Base-by-base conservation (phyloP, 2,329 filamentous ascomycete species). In the Penicillium sp. region DNA sequence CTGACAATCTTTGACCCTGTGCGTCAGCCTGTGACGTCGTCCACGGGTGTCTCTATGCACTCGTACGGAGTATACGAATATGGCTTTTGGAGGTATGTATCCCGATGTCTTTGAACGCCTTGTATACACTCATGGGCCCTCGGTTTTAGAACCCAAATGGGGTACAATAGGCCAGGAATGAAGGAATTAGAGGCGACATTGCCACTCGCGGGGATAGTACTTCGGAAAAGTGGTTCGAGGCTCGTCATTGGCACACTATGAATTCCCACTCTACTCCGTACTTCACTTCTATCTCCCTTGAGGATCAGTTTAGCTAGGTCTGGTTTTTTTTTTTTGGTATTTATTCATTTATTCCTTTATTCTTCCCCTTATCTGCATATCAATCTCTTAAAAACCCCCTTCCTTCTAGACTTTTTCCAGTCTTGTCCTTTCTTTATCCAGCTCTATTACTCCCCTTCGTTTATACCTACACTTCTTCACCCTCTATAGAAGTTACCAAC, bases 21-120 rank as follows among this genome's bases (percentile, higher is more conserved):
- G 61, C 66, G 67, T 68, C 65, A 68, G 59, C 61, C 55, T 47
- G 60, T 67, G 65, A 68, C 66, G 64, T 64, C 44, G 31, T 22
- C 22, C 22, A 22, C 22, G 22, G 22, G 22, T 48, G 28, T 14
- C 43, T 49, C 19, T 51, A 31, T 26, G 30, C 38, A 22, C 30
- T 30, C 26, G 36, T 22, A 22, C 22, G 22, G 22, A 22, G 22
- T 17, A 19, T 33, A 19, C 42, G 9, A 14, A 31, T 16, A 31
- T 10, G 48, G 26, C 11, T 43, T 42, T 26, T n/a, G n/a, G 12
- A 33, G 41, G 30, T 33, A 49, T n/a, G 25, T 50, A 16, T n/a
- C 14, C 35, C 7, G 7, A 4, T 26, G 38, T 11, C 40, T 17
- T 28, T 42, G 6, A 26, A n/a, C 16, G 16, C 19, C 19, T 46